Base-by-base conservation (phyloP, 2,329 filamentous ascomycete genomes). In the Graphiopsis chlorocephala region DNA sequence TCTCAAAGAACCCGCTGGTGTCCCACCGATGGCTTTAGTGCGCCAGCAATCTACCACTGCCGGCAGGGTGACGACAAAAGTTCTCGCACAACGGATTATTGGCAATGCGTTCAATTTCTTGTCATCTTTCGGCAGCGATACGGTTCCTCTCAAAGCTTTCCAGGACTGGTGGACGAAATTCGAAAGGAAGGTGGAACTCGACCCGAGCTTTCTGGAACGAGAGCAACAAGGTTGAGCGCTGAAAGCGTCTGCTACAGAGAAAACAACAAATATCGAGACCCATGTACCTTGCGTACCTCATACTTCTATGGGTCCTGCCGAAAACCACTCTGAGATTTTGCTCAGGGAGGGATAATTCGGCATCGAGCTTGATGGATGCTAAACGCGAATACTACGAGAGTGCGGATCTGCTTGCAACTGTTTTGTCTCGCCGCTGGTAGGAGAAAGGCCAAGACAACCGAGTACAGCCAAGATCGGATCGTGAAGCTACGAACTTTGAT, bases 161-260 rank as follows among this genome's bases (percentile, higher is more conserved):
- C 90, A 96, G 79, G 92, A 96, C 65, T 99, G 96, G 95, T 99
- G 96, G 95, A 85, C 84, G 66, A 98, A 97, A 79, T 99, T 99
- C 79, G 94, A 99, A 81, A 86, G 87, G 67, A 89, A 88, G 74
- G 85, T 99, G 45, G 89, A 93, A 72, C 84, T 86, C 68, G 95
- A 99, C 79, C 94, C 95, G 0, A 86, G 87, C 7, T 99, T 99
- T 76, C 81, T 99, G 70, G 93, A 98, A 78, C 86, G 89, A 72
- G 86, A 84, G 64, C 85, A 86, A 68, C 68, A 61, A 52, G 63
- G 48, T 12, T 64, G 48, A 64, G 52, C 23, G 23, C n/a, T 17
- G 6, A n/a, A 28, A n/a, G 14, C 8, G 23, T 52, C 17, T 52
- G 23, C 47, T 11, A 15, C 17, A 14, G 25, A 28, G n/a, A 45